A percentile compares a stretch with the other conserved stretches of the same genome.
phyloP scores from a whole-genome alignment of 2,329 filamentous ascomycete species.

The Cryoendolithus antarcticus region DNA sequence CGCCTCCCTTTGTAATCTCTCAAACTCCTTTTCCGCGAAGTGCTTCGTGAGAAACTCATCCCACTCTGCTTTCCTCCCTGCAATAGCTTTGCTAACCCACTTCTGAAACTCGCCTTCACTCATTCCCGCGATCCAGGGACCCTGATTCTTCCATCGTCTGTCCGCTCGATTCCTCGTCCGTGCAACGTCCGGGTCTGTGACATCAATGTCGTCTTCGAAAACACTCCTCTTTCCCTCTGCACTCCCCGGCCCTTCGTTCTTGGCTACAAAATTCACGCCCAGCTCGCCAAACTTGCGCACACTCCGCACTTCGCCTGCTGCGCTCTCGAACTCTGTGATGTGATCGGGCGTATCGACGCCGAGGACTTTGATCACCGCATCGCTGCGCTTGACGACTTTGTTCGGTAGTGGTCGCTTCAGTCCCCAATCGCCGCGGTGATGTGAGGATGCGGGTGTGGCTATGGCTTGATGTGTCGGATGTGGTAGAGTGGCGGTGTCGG shows the following conservation, averaged over 20 bases:
- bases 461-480: conserved; percentile 79
- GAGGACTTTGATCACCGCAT: conserved; percentile 63
- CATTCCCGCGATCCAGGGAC: conserved; percentile 47
- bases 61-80: conserved; percentile 22
- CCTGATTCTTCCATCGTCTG: conserved; percentile 44
- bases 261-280: conserved; percentile 33
- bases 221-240: conserved; percentile 24
- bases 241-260: conserved; percentile 41
- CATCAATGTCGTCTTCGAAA: conserved; percentile 33
- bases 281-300: conserved; percentile 80
- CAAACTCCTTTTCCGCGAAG: conserved; percentile 9
- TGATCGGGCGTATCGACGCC: conserved; percentile 76
- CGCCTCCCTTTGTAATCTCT: conserved; percentile 7
- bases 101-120: conserved; percentile 41
- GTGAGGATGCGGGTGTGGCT: conserved; percentile 60
- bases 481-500: conserved; percentile 58
- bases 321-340: conserved; percentile 77
- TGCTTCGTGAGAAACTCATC: conserved; percentile 16
- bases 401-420: conserved; percentile 74
- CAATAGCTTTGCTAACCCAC: conserved; percentile 36
- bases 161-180: conserved; percentile 14
- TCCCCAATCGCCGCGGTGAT: conserved; percentile 78
- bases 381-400: conserved; percentile 57
- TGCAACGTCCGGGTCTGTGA: conserved; percentile 23
- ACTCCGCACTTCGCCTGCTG: conserved; percentile 68